These are phyloP conservation scores for Sphagnum contortum DNA, from an alignment of 225 moss, liverwort and hornwort genomes.

Conservation along the genomic window DNA sequence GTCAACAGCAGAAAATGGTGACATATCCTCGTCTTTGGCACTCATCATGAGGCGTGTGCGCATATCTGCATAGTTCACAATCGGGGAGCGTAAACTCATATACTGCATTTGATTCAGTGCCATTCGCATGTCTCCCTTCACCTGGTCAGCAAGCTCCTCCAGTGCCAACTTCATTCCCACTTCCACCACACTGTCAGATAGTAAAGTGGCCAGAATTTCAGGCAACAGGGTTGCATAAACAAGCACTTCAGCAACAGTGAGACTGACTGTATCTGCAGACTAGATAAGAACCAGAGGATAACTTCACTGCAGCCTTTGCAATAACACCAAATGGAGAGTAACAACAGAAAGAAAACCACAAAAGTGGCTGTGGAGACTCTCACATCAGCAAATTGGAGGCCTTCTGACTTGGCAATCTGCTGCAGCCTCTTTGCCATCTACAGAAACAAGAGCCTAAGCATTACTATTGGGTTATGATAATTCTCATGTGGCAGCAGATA, in stretches of 20 bases:
- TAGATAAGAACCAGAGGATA: too few relatives aligned
- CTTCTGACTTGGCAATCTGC: conserved; percentile 82
- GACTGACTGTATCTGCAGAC: too few relatives aligned
- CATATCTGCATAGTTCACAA: conserved; percentile 71
- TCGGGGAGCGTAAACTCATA: conserved; percentile 70
- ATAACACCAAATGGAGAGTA: too few relatives aligned
- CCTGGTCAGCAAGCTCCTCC: conserved; percentile 85
- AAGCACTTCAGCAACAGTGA: too few relatives aligned
- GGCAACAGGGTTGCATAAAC: too few relatives aligned
- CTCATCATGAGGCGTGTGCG: conserved; percentile 81
- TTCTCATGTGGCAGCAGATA: too few relatives aligned
- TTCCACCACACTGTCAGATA: neutral
- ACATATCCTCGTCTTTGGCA: conserved; percentile 82
- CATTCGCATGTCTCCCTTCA: conserved; percentile 98
- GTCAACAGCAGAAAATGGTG: conserved; percentile 88
- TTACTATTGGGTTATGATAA: neutral
- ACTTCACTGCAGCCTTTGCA: too few relatives aligned
- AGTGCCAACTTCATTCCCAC: conserved; percentile 58
- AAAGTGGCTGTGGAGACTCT: conserved; percentile 1
- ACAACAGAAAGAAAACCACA: too few relatives aligned
- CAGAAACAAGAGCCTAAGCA: conserved; percentile 2
- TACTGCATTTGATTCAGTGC: conserved; percentile 96
- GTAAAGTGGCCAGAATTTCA: too few relatives aligned
- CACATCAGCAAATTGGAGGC: conserved; percentile 75
- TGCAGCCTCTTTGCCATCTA: conserved; percentile 93